A percentile compares a stretch with the other conserved stretches of the same genome.
Evolutionary conservation across 345 rosid genomes (phyloP).

Genomic region (Gynandropsis gynandra): DNA sequence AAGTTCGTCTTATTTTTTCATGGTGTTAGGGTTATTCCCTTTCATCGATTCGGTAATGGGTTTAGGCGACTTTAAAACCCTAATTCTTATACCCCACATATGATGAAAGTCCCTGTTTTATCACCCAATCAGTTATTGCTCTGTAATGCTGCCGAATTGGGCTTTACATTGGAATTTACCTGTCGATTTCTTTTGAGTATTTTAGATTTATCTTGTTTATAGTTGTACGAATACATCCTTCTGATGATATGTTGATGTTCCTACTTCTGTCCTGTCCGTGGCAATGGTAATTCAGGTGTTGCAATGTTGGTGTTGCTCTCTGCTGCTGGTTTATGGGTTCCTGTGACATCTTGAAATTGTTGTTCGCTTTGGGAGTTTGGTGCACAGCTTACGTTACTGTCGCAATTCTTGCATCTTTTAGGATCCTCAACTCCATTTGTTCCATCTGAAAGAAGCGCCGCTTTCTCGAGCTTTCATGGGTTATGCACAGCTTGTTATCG

Average conservation of each 20-base stretch:
- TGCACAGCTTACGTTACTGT: constrained; percentile 67
- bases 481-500: constrained; percentile 78
- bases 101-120: too few species aligned
- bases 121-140: too few species aligned
- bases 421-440: constrained; percentile 45
- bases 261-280: constrained; percentile 7
- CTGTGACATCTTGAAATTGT: constrained; percentile 40
- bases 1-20: too few species aligned
- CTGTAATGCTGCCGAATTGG: too few species aligned
- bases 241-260: background rate
- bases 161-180: too few species aligned
- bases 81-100: too few species aligned
- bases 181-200: too few species aligned
- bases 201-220: too few species aligned
- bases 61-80: too few species aligned
- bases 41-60: too few species aligned
- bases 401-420: constrained; percentile 58
- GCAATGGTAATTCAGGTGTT: constrained; percentile 22
- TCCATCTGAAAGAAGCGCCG: constrained; percentile 21
- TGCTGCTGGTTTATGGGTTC: constrained; percentile 44
- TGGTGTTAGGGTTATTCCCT: too few species aligned
- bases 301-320: constrained; percentile 25
- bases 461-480: constrained; percentile 40
- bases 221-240: too few species aligned
- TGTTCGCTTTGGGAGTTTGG: constrained; percentile 72